Conservation (phyloP, 2,329 filamentous ascomycete genomes). For the Sclerotinia sclerotiorum region DNA sequence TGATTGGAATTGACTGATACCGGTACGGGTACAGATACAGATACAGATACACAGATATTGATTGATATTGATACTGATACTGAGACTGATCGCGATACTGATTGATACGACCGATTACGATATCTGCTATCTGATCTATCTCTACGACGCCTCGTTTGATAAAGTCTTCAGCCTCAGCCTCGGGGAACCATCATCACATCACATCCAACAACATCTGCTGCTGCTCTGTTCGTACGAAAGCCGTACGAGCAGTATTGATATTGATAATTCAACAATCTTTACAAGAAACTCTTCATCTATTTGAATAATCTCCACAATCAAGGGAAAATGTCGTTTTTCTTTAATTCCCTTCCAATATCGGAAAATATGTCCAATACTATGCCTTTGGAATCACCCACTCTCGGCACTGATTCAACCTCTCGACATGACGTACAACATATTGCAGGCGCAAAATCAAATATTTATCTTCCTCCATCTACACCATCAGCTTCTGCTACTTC, state of each 20-base stretch:
- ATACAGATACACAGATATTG: no score
- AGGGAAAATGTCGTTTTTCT: conserved; percentile 31
- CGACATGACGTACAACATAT: conserved; percentile 32
- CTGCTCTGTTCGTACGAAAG: no score
- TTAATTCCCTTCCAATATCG: conserved; percentile 17
- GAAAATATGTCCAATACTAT: conserved; percentile 35
- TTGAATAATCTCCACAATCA: neutral
- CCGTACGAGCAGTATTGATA: no score
- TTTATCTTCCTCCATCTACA: conserved; percentile 47
- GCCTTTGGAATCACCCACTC: conserved; percentile 24
- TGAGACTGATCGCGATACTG: no score
- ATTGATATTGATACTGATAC: neutral
- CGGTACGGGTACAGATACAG: neutral
- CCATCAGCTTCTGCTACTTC: conserved; percentile 42
- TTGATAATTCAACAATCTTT: no score
- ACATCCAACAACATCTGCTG: neutral
- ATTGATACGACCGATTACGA: neutral
- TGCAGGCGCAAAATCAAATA: conserved; percentile 41
- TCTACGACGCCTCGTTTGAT: neutral
- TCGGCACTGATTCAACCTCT: neutral
- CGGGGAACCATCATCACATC: neutral
- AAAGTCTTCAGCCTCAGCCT: neutral
- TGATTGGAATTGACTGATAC: neutral
- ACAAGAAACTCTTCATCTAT: neutral
- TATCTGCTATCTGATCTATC: neutral